Evolutionary conservation across 2,329 filamentous ascomycete genomes (phyloP), one percentile per base, ranked within the genome.

Genomic region (Xylariales sp.): DNA sequence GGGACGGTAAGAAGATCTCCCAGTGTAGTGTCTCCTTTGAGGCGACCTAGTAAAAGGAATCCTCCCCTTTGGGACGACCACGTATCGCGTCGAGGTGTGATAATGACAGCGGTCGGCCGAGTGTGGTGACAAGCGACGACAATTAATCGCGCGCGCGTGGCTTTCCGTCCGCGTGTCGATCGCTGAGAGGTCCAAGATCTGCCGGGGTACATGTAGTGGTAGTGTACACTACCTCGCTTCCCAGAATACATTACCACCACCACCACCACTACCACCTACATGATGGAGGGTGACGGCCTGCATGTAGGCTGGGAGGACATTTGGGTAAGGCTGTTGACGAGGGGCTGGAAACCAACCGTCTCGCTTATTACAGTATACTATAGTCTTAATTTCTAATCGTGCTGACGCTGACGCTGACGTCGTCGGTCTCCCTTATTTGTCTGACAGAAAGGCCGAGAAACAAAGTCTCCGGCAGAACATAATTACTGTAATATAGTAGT

Each of bases 131-230:
- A 55, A 23, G 53, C 43, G n/a, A 66, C 14, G 45, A 59, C 49
- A 52, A 18, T 64, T 65, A 64, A 64, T 60, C 65, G 66, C 65
- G 69, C 68, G 64, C 71, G 69, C 69, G 67, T 72, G 65, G 71
- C 66, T 68, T 57, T 59, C 59, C 62, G 74, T 75, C 73, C 75
- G 76, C 75, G 74, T 77, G 75, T 75, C 75, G 72, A 75, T 74
- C 72, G 71, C 69, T 77, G 74, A 77, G 72, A 77, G 75, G 75
- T 69, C 71, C 73, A 73, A 69, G 74, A 75, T 74, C 71, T 74
- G 70, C 73, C 70, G 70, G 71, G 68, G 54, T 60, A 54, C 57
- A 69, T 50, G 58, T 23, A 23, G 23, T 23, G 23, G 23, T 23
- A 23, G 23, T 23, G 23, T 64, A 46, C 34, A 45, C 39, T 28